Conservation (phyloP, 345 rosid species). For the Rubroshorea leprosula region DNA sequence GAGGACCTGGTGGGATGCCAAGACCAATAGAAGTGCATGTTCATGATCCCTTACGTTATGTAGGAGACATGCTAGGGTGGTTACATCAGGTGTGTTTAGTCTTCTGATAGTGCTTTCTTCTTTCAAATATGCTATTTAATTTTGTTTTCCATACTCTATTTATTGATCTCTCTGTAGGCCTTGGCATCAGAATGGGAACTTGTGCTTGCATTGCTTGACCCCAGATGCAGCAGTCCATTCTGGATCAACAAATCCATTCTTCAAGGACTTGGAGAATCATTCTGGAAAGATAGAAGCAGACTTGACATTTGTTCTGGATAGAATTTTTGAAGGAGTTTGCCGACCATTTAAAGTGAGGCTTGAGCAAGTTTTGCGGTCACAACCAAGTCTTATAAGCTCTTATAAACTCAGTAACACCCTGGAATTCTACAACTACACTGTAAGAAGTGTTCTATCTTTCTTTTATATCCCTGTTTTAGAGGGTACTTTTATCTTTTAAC, state of each 20-base stretch:
- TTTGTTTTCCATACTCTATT: conserved; percentile 14
- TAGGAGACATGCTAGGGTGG: conserved; percentile 99
- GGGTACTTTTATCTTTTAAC: conserved; percentile 11
- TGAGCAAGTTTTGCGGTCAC: conserved; percentile 96
- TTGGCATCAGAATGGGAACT: conserved; percentile 98
- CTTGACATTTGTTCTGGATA: conserved; percentile 80
- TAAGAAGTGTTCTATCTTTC: conserved; percentile 37
- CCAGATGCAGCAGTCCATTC: conserved; percentile 61
- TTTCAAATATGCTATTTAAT: neutral
- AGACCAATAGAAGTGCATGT: conserved; percentile 99
- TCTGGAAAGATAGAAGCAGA: conserved; percentile 69
- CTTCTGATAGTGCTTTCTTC: conserved; percentile 4
- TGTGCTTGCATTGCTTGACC: conserved; percentile 73
- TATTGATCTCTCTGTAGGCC: conserved; percentile 47
- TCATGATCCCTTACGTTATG: conserved; percentile 96
- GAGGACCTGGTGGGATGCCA: conserved; percentile 97
- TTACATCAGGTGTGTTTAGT: conserved; percentile 77
- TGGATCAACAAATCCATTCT: conserved; percentile 41
- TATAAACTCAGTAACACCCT: conserved; percentile 86
- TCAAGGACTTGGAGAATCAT: conserved; percentile 48
- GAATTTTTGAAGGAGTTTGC: conserved; percentile 99
- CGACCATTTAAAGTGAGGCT: conserved; percentile 99
- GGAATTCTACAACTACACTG: conserved; percentile 92
- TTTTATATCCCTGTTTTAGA: conserved; percentile 4
- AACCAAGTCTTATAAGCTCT: conserved; percentile 84